Percentiles rank a stretch among this genome's conserved stretches.
phyloP scores from a whole-genome alignment of 768 basidiomycete genomes.

The Lactarius quietus region DNA sequence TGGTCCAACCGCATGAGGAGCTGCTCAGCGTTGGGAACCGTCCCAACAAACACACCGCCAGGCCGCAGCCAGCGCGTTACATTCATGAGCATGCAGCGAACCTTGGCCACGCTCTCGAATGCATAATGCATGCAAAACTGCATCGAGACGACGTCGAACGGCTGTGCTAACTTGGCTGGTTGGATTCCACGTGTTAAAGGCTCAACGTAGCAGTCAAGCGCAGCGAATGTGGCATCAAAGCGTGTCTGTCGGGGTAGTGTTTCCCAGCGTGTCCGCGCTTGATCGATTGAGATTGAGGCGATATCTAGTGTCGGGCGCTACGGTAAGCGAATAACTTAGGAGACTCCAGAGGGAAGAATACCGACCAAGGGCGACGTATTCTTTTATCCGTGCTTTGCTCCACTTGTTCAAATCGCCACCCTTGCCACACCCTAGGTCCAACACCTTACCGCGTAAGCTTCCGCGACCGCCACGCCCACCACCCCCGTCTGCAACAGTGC shows the following conservation, averaged over 20 bases:
- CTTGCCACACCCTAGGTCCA: slow-evolving; percentile 99
- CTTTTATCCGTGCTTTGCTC: slow-evolving; percentile 77
- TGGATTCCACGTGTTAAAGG: slow-evolving; percentile 68
- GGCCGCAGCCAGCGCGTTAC: slow-evolving; percentile 72
- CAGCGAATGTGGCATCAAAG: slow-evolving; percentile 78
- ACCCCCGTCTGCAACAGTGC: slow-evolving; percentile 22
- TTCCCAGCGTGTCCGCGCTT: slow-evolving; percentile 74
- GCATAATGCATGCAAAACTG: slow-evolving; percentile 99
- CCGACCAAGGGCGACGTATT: slow-evolving; percentile 79
- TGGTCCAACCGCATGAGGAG: slow-evolving; percentile 71
- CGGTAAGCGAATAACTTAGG: slow-evolving; percentile 13
- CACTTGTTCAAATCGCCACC: slow-evolving; percentile 97
- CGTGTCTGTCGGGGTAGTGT: slow-evolving; percentile 45
- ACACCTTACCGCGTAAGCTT: slow-evolving; percentile 61
- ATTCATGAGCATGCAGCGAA: slow-evolving; percentile 89
- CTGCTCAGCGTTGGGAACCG: slow-evolving; percentile 84
- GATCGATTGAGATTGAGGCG: slow-evolving; percentile 81
- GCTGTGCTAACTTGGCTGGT: slow-evolving; percentile 52
- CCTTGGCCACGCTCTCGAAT: slow-evolving; percentile 86
- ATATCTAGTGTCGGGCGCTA: slow-evolving; percentile 55
- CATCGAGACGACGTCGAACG: slow-evolving; percentile 96
- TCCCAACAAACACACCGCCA: slow-evolving; percentile 96
- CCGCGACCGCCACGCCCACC: slow-evolving; percentile 32
- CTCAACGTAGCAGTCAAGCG: slow-evolving; percentile 84
- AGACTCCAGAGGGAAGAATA: slow-evolving; percentile 21